These are phyloP conservation scores for Phytophthora sp. DNA, from an alignment of 352 stramenopile genomes.

Conservation along the genomic window DNA sequence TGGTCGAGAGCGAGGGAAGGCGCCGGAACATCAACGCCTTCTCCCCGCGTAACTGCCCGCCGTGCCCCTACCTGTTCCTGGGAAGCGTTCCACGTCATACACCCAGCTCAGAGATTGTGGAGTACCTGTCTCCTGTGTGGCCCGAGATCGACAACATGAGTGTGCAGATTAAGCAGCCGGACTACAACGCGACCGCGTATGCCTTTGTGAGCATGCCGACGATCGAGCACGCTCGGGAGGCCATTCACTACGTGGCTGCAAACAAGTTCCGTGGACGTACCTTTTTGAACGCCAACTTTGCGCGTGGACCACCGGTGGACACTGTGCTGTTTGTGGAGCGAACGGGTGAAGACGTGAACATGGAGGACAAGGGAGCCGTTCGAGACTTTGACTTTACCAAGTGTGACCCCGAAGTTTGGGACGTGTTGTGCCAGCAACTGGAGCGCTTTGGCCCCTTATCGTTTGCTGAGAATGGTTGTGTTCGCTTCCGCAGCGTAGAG, in stretches of 20 bases:
- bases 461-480: constrained; percentile 42
- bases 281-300: constrained; percentile 72
- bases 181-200: constrained; percentile 46
- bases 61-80: constrained; percentile 74
- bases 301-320: constrained; percentile 64
- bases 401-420: constrained; percentile 53
- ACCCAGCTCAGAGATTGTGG: constrained; percentile 45
- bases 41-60: constrained; percentile 54
- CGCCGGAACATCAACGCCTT: constrained; percentile 23
- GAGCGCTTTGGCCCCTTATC: constrained; percentile 56
- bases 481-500: constrained; percentile 62
- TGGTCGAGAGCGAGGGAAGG: constrained; percentile 28
- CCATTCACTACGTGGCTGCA: constrained; percentile 51
- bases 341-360: constrained; percentile 32
- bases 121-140: constrained; percentile 58
- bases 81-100: constrained; percentile 63
- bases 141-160: constrained; percentile 45
- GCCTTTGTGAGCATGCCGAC: constrained; percentile 73
- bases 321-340: constrained; percentile 73
- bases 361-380: constrained; percentile 48
- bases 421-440: constrained; percentile 47
- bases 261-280: constrained; percentile 45
- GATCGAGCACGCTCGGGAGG: constrained; percentile 53
- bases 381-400: constrained; percentile 53
- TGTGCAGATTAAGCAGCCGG: constrained; percentile 69